Conservation (phyloP, 805 yeast genomes). For the Candida endomychidarum region DNA sequence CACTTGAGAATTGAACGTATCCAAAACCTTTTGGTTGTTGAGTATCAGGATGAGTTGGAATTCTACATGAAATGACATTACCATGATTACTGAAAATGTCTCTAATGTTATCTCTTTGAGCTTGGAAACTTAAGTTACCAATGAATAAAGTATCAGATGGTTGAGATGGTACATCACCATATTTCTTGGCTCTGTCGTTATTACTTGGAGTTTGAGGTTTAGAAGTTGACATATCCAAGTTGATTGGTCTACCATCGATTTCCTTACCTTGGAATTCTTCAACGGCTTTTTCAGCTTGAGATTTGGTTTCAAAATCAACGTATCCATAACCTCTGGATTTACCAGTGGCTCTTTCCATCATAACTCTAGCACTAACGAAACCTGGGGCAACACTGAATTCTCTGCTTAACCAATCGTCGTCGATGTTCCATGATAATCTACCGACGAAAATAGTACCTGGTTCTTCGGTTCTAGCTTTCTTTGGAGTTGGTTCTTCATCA, state of each 20-base stretch:
- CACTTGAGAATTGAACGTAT: slow-evolving; percentile 84
- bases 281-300: slow-evolving; percentile 83
- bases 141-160: slow-evolving; percentile 96
- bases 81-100: slow-evolving; percentile 77
- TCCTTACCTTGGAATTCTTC: slow-evolving; percentile 86
- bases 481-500: slow-evolving; percentile 37
- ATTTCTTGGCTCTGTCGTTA: slow-evolving; percentile 81
- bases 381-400: slow-evolving; percentile 86
- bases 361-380: slow-evolving; percentile 85
- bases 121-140: slow-evolving; percentile 93
- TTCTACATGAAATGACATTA: slow-evolving; percentile 81
- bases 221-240: slow-evolving; percentile 86
- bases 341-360: slow-evolving; percentile 87
- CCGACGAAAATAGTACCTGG: slow-evolving; percentile 94
- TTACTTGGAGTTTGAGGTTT: slow-evolving; percentile 64
- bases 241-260: slow-evolving; percentile 95
- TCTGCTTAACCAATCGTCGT: slow-evolving; percentile 87
- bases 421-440: slow-evolving; percentile 95
- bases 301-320: slow-evolving; percentile 83
- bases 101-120: slow-evolving; percentile 75
- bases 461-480: slow-evolving; percentile 61
- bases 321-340: slow-evolving; percentile 97
- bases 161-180: slow-evolving; percentile 85
- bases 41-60: slow-evolving; percentile 98
- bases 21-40: slow-evolving; percentile 99